Percentiles rank a stretch among this genome's conserved stretches.
Conservation (phyloP, 164 flowering plant genomes). For the Tetracentron sinense region DNA sequence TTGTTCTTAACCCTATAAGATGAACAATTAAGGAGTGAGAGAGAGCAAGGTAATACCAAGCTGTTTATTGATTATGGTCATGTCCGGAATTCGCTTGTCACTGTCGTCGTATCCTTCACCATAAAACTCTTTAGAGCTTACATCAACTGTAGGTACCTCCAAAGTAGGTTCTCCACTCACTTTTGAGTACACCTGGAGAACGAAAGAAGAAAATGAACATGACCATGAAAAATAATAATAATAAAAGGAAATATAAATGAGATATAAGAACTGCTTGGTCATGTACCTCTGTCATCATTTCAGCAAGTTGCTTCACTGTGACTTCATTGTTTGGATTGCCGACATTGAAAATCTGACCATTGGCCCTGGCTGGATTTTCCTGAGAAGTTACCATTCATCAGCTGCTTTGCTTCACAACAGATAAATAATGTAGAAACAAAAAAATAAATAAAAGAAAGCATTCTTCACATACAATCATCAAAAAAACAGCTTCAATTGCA, state of each 20-base stretch:
- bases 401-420: no score
- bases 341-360: no score
- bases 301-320: no score
- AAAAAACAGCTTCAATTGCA: slow-evolving; percentile 56
- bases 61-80: slow-evolving; percentile 11
- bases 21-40: background rate
- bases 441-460: background rate
- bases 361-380: no score
- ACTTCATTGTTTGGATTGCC: slow-evolving; percentile 32
- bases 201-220: no score
- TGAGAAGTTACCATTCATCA: no score
- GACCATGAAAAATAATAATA: background rate
- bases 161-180: slow-evolving; percentile 4
- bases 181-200: slow-evolving; percentile 12
- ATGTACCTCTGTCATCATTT: slow-evolving; percentile 29
- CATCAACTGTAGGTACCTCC: slow-evolving; percentile 10
- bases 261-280: background rate
- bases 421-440: background rate
- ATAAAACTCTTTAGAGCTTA: slow-evolving; percentile 16
- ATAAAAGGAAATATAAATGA: background rate
- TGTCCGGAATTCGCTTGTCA: no score
- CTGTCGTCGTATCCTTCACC: slow-evolving; percentile 20
- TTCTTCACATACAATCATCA: slow-evolving; percentile 46
- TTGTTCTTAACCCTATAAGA: background rate
- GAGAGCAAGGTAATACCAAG: slow-evolving; percentile 3